Evolutionary conservation across 2,329 filamentous ascomycete species (phyloP), one percentile per base, ranked within the genome.

Genomic region (Fusarium beomiforme): DNA sequence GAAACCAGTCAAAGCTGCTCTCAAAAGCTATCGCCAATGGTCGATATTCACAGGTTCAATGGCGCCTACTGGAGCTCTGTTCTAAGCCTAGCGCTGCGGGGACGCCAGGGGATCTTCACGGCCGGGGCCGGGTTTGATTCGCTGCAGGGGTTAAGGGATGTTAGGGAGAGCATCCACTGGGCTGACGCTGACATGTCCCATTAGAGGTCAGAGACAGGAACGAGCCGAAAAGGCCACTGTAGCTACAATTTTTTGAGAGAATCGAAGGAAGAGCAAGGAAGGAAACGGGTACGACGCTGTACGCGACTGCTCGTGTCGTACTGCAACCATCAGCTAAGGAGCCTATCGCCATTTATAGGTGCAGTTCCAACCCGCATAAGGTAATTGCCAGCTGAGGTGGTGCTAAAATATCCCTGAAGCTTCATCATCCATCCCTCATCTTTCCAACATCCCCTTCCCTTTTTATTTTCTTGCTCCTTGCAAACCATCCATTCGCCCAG

Each of bases 161-260:
- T 59, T 46, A 66, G 63, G 59, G 51, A 66, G 63, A 66, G 41
- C 63, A 63, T 59, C 61, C 61, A 66, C 64, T 50, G 64, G 64
- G 64, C 64, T 67, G 64, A 67, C 64, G 64, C 64, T 67, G 64
- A 67, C 64, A 42, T 47, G 62, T n/a, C 59, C 53, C 16, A 56
- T 26, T 37, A 53, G 29, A 56, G 34, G 33, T 29, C 42, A 43
- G 26, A 43, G 60, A 59, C 42, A 46, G 70, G 67, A 67, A 63
- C 47, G 31, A 72, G 55, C 63, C 65, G 75, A 79, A 79, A 68
- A 81, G 79, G 79, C 79, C 79, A 81, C 78, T 80, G 79, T 80
- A 81, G 79, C 79, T 80, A 80, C 79, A 80, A 78, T 75, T 79
- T 76, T 73, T 73, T 63, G 57, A 57, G 31, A 37, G 41, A 53